Percentiles rank a stretch among this genome's conserved stretches.
Evolutionary conservation across 2,329 filamentous ascomycete genomes (phyloP).

Genomic region (Fusarium floridanum): DNA sequence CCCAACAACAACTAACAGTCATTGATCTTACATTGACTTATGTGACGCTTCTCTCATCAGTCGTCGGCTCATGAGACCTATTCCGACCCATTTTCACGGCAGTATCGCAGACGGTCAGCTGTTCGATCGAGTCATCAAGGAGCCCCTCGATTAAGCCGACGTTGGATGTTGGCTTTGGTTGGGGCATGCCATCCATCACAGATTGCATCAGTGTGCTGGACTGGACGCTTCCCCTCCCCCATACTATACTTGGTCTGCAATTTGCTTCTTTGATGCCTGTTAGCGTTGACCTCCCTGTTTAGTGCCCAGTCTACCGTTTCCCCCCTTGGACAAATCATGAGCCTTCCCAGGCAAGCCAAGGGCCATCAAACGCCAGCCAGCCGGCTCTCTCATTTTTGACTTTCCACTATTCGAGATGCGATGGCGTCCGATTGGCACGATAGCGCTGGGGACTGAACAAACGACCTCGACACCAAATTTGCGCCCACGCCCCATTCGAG

Average conservation of each 20-base stretch:
- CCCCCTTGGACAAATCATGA: slow-evolving; percentile 18
- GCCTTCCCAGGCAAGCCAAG: slow-evolving; percentile 20
- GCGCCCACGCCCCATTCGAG: slow-evolving; percentile 30
- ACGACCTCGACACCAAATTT: slow-evolving; percentile 40
- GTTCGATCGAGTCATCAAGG: background rate
- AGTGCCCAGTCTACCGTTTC: slow-evolving; percentile 24
- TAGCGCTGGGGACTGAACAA: slow-evolving; percentile 39
- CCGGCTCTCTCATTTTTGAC: slow-evolving; percentile 43
- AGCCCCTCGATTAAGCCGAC: background rate
- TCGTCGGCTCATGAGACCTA: background rate
- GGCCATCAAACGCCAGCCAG: slow-evolving; percentile 17
- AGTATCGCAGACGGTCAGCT: background rate
- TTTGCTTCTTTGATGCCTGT: slow-evolving; percentile 35
- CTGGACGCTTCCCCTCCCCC: background rate
- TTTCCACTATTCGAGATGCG: slow-evolving; percentile 46
- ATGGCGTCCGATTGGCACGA: slow-evolving; percentile 52
- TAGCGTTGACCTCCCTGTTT: slow-evolving; percentile 36
- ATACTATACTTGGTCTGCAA: slow-evolving; percentile 17
- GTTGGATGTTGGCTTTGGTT: background rate
- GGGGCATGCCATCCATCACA: slow-evolving; percentile 2
- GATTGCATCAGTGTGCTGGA: slow-evolving; percentile 27
- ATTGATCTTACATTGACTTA: background rate
- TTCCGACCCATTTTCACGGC: background rate
- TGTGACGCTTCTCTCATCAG: background rate
- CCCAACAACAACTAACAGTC: background rate